phyloP scores from a whole-genome alignment of 2,329 filamentous ascomycete genomes.

The Alternaria rosae region DNA sequence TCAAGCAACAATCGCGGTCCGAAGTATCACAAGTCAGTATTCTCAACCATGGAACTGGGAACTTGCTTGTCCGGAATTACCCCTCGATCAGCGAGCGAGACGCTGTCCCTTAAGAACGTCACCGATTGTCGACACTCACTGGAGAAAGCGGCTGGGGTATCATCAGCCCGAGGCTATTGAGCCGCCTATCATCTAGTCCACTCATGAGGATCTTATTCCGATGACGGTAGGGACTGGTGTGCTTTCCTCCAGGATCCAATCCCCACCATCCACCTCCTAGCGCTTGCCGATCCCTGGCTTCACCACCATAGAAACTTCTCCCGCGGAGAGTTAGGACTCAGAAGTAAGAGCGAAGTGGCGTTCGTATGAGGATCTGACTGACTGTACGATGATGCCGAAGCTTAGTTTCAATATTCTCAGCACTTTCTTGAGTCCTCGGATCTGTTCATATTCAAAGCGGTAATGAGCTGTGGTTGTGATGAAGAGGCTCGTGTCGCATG shows the following conservation, averaged over 20 bases:
- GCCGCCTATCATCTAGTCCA: not conserved
- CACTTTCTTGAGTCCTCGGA: rapidly evolving
- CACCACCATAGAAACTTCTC: not conserved
- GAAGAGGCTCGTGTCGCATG: not conserved
- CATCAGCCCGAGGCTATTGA: slow-evolving; percentile 24
- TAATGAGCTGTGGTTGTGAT: not conserved
- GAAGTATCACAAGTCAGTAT: not conserved
- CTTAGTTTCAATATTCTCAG: not conserved
- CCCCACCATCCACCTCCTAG: slow-evolving; percentile 23
- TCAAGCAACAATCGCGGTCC: not conserved
- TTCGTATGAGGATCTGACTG: not conserved
- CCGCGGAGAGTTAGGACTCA: not conserved
- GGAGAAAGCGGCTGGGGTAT: slow-evolving; percentile 10
- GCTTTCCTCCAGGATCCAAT: not conserved
- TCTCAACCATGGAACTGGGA: slow-evolving; percentile 2
- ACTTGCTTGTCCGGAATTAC: not conserved
- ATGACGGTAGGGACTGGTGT: not conserved
- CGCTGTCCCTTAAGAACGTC: slow-evolving; percentile 5
- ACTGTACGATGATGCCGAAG: not conserved
- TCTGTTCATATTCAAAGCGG: not conserved
- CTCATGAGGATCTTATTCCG: not conserved
- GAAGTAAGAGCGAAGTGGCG: not conserved
- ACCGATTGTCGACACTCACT: not conserved
- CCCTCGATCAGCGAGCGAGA: not conserved
- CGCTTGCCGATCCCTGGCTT: slow-evolving; percentile 20